phyloP scores from a whole-genome alignment of 495 filamentous ascomycete species.

The Bacidia rubella region DNA sequence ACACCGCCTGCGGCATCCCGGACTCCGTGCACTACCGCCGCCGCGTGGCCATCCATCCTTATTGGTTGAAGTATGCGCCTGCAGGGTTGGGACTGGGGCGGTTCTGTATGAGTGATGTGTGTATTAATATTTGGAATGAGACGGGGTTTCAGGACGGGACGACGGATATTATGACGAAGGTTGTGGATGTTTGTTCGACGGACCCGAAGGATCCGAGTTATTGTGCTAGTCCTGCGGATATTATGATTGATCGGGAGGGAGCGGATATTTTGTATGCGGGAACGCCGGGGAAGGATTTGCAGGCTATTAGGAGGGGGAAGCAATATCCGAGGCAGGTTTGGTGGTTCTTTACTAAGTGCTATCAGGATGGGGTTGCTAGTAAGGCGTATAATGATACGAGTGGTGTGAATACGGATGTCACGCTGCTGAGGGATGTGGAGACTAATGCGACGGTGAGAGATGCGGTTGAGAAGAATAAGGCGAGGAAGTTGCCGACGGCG shows the following conservation, averaged over 20 bases:
- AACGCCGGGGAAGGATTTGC: background rate
- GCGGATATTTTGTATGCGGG: conserved; percentile 2
- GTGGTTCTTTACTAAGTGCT: conserved; percentile 12
- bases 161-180: conserved; percentile 10
- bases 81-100: background rate
- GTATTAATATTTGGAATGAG: conserved; percentile 12
- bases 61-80: background rate
- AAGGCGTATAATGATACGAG: conserved; percentile 5
- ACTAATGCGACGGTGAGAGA: too few relatives aligned
- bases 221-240: conserved; percentile 11
- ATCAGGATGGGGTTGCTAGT: conserved; percentile 7
- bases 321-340: conserved; percentile 9
- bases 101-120: conserved; percentile 13
- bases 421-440: too few relatives aligned
- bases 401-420: too few relatives aligned
- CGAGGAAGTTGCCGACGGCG: too few relatives aligned
- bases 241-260: conserved; percentile 11
- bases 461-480: too few relatives aligned
- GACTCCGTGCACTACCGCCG: conserved; percentile 6
- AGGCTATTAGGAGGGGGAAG: background rate
- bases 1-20: conserved; percentile 12
- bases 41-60: conserved; percentile 5
- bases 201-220: conserved; percentile 8
- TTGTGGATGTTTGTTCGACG: conserved; percentile 12
- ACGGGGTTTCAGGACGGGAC: conserved; percentile 1